phyloP scores from a whole-genome alignment of 768 basidiomycete species.

The Termitomyces sp. region DNA sequence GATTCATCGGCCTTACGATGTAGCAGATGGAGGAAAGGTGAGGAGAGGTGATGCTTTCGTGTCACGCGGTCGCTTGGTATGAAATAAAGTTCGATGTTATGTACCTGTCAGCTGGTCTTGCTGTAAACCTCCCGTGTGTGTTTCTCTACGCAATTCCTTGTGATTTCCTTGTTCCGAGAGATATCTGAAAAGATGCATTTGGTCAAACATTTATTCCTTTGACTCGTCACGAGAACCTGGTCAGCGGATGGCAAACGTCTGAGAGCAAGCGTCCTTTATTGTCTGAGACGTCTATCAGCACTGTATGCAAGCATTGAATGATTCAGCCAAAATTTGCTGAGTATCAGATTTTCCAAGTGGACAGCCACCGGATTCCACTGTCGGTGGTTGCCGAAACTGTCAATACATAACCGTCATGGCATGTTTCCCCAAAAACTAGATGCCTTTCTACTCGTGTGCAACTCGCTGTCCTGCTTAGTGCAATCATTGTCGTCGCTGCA shows the following conservation, averaged over 20 bases:
- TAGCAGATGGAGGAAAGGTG: background rate
- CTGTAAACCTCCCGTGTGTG: background rate
- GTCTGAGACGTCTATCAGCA: background rate
- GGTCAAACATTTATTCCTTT: background rate
- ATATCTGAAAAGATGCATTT: background rate
- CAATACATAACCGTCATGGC: slow-evolving; percentile 9
- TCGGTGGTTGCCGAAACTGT: slow-evolving; percentile 10
- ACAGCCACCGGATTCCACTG: slow-evolving; percentile 4
- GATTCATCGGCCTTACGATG: background rate
- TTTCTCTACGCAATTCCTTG: background rate
- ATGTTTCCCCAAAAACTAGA: slow-evolving; percentile 7
- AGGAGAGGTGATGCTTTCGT: background rate
- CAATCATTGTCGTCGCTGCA: background rate
- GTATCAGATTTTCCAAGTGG: background rate
- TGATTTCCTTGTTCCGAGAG: background rate
- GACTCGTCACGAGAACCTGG: background rate
- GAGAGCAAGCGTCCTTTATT: too few species aligned
- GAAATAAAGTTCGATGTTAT: background rate
- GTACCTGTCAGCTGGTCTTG: background rate
- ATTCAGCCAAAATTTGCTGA: background rate
- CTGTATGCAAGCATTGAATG: background rate
- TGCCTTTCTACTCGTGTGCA: slow-evolving; percentile 6
- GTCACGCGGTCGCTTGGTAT: background rate
- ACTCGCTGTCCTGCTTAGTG: slow-evolving; percentile 8
- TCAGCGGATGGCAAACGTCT: background rate